A percentile compares a stretch with the other conserved stretches of the same genome.
Conservation (phyloP, 2,329 filamentous ascomycete genomes). For the Colletotrichum camelliae region DNA sequence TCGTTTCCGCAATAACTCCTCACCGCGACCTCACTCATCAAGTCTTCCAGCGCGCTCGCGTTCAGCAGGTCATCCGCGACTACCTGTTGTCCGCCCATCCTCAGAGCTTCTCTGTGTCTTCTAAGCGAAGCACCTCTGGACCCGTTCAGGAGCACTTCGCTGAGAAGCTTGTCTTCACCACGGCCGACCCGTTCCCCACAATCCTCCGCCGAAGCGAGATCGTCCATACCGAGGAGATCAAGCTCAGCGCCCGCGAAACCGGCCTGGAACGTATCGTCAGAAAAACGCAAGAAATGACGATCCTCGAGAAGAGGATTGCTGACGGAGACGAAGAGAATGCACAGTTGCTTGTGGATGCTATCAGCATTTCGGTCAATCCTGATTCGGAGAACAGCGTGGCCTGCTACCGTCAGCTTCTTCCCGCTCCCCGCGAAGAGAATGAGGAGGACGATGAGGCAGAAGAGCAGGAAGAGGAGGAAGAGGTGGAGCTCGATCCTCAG, state of each 20-base stretch:
- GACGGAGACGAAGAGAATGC: conserved; percentile 76
- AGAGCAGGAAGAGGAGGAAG: conserved; percentile 48
- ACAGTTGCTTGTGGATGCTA: conserved; percentile 73
- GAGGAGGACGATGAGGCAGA: conserved; percentile 45
- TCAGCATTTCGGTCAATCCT: conserved; percentile 78
- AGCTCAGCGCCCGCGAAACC: conserved; percentile 80
- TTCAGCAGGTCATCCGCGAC: conserved; percentile 83
- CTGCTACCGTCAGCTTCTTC: conserved; percentile 77
- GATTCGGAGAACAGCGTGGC: conserved; percentile 78
- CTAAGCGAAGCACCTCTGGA: conserved; percentile 71
- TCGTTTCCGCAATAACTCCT: conserved; percentile 80
- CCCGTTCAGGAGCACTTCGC: conserved; percentile 76
- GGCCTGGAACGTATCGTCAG: conserved; percentile 88
- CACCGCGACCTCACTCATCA: conserved; percentile 83
- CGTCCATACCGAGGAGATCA: conserved; percentile 68
- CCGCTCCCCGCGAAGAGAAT: conserved; percentile 49
- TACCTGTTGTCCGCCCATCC: conserved; percentile 82
- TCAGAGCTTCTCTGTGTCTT: conserved; percentile 78
- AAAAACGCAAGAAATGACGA: conserved; percentile 85
- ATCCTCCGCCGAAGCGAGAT: conserved; percentile 90
- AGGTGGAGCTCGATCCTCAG: conserved; percentile 60
- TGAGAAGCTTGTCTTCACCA: conserved; percentile 85
- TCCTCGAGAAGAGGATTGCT: conserved; percentile 75
- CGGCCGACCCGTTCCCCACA: conserved; percentile 87
- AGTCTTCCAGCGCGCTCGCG: conserved; percentile 86